Percentiles rank a stretch among this genome's conserved stretches.
Evolutionary conservation across 768 basidiomycete species (phyloP).

Genomic region (Amanita jacksonii): DNA sequence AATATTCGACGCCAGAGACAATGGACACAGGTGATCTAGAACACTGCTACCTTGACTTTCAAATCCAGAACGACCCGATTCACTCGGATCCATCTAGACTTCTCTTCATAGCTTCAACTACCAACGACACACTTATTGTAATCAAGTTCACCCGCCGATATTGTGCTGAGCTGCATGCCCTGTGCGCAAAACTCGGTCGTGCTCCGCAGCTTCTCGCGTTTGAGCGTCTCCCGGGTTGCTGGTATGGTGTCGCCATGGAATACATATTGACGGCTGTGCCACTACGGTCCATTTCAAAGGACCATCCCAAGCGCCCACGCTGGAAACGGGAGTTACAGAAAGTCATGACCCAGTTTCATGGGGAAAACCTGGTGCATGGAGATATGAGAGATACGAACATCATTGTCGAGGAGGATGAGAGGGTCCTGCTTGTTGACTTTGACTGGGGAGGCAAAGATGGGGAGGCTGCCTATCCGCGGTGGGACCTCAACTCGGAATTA

Average conservation of each 20-base stretch:
- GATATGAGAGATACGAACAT: constrained; percentile 18
- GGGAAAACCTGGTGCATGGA: constrained; percentile 14
- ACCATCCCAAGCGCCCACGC: neutral
- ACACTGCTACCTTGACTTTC: constrained; percentile 7
- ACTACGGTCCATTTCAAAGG: neutral
- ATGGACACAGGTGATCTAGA: constrained; percentile 1
- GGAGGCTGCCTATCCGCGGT: constrained; percentile 12
- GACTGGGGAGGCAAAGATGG: constrained; percentile 17
- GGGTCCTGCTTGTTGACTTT: constrained; percentile 15
- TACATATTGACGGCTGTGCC: constrained; percentile 6
- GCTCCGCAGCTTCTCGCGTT: constrained; percentile 16
- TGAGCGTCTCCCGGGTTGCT: constrained; percentile 17
- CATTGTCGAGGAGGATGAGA: constrained; percentile 5
- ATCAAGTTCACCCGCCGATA: constrained; percentile 16
- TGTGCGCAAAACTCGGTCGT: constrained; percentile 12
- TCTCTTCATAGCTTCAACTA: constrained; percentile 7
- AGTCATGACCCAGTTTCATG: constrained; percentile 11
- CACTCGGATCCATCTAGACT: constrained; percentile 3
- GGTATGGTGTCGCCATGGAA: constrained; percentile 18
- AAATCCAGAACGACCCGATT: neutral
- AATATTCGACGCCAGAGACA: neutral
- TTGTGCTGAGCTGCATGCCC: constrained; percentile 12
- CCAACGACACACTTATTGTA: constrained; percentile 4
- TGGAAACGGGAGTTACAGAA: constrained; percentile 4
- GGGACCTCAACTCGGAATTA: constrained; percentile 10